phyloP scores from a whole-genome alignment of 1,284 basidiomycete species.

The Ceratobasidium sp. region DNA sequence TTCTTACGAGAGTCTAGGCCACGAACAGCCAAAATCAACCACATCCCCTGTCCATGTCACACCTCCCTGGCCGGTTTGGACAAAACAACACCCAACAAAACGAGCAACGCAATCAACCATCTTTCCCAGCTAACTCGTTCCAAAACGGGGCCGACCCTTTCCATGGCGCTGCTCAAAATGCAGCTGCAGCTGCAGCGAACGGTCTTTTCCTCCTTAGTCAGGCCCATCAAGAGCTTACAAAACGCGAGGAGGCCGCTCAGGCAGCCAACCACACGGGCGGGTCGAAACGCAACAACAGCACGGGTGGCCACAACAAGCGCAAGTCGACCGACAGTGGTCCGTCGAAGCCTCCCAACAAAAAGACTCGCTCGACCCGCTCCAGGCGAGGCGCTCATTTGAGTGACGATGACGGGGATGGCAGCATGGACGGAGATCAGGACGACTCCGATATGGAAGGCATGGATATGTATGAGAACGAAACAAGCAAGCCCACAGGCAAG shows the following conservation, averaged over 20 bases:
- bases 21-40: slow-evolving; percentile 43
- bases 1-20: slow-evolving; percentile 37
- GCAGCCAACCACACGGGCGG: slow-evolving; percentile 54
- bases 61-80: slow-evolving; percentile 36
- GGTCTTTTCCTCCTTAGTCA: slow-evolving; percentile 92
- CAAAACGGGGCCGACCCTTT: slow-evolving; percentile 35
- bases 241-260: slow-evolving; percentile 71
- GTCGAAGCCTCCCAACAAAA: slow-evolving; percentile 21
- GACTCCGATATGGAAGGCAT: slow-evolving; percentile 47
- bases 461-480: slow-evolving; percentile 35
- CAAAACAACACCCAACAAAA: slow-evolving; percentile 45
- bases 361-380: slow-evolving; percentile 33
- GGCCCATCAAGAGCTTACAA: slow-evolving; percentile 95
- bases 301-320: slow-evolving; percentile 46
- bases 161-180: slow-evolving; percentile 40
- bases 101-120: slow-evolving; percentile 34
- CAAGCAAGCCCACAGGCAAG: slow-evolving; percentile 46
- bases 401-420: slow-evolving; percentile 39
- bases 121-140: slow-evolving; percentile 28
- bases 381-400: slow-evolving; percentile 32
- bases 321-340: slow-evolving; percentile 36
- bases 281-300: slow-evolving; percentile 47
- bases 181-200: slow-evolving; percentile 70
- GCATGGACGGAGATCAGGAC: slow-evolving; percentile 44
- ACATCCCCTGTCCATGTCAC: slow-evolving; percentile 42